phyloP scores from a whole-genome alignment of 345 rosid species.

The Populus davidiana region DNA sequence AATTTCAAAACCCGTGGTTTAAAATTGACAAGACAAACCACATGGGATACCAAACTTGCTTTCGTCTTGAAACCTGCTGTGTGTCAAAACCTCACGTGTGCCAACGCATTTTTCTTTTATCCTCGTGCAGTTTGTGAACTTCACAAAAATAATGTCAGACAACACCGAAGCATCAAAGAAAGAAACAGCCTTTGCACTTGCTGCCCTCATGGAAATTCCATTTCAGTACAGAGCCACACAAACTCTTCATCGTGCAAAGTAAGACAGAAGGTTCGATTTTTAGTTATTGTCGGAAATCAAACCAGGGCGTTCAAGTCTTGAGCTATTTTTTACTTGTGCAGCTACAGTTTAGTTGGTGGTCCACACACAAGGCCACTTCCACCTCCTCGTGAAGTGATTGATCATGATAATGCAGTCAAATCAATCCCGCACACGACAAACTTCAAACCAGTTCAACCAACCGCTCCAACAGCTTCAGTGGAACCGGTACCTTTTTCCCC shows the following conservation, averaged over 20 bases:
- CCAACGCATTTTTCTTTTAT: neutral
- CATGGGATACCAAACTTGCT: neutral
- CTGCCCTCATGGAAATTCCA: constrained; percentile 97
- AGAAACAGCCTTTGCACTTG: constrained; percentile 88
- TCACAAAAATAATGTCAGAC: constrained; percentile 78
- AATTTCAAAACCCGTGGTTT: neutral
- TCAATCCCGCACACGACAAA: constrained; percentile 30
- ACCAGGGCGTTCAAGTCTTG: constrained; percentile 7
- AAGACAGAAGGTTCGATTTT: constrained; percentile 19
- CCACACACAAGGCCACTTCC: constrained; percentile 52
- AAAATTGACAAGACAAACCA: neutral
- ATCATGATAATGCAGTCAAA: constrained; percentile 52
- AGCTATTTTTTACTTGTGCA: constrained; percentile 32
- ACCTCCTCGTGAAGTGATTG: constrained; percentile 69
- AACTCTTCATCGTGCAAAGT: constrained; percentile 44
- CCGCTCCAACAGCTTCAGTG: constrained; percentile 27
- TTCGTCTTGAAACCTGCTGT: neutral
- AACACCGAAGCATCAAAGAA: constrained; percentile 56
- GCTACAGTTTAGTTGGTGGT: constrained; percentile 28
- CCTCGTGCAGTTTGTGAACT: constrained; percentile 72
- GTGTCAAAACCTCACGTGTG: neutral
- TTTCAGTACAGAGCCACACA: constrained; percentile 79
- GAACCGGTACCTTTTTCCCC: constrained; percentile 41
- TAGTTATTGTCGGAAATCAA: constrained; percentile 2
- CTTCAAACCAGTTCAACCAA: constrained; percentile 37